Percentiles rank a stretch among this genome's conserved stretches.
Evolutionary conservation across 768 basidiomycete genomes (phyloP).

Genomic region (Russula vinacea): DNA sequence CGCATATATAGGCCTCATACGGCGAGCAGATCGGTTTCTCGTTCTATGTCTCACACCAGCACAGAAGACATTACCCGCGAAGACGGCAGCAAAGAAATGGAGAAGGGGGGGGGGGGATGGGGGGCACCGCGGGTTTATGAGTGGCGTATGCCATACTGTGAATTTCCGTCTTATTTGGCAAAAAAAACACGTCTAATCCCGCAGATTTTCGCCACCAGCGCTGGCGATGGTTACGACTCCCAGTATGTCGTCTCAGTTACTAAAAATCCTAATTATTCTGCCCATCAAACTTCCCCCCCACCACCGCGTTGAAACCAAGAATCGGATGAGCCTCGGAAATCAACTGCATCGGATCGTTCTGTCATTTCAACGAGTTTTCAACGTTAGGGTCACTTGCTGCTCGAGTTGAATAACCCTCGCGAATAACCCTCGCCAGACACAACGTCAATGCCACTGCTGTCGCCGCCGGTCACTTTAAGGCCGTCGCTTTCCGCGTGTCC

Average conservation of each 20-base stretch:
- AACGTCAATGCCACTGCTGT: conserved; percentile 14
- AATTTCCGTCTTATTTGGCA: conserved; percentile 34
- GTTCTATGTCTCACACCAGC: conserved; percentile 20
- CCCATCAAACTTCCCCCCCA: conserved; percentile 55
- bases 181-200: conserved; percentile 34
- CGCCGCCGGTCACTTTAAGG: conserved; percentile 12
- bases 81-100: neutral
- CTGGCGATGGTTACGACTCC: conserved; percentile 29
- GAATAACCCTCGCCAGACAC: conserved; percentile 25
- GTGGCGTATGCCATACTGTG: conserved; percentile 56
- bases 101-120: conserved; percentile 37
- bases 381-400: conserved; percentile 14
- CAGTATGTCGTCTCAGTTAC: conserved; percentile 36
- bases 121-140: conserved; percentile 51
- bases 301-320: conserved; percentile 41
- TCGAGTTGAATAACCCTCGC: conserved; percentile 25
- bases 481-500: conserved; percentile 24
- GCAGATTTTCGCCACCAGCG: neutral
- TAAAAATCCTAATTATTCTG: too few relatives aligned
- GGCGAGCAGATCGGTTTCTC: conserved; percentile 22
- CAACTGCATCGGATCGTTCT: conserved; percentile 27
- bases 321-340: conserved; percentile 22
- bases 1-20: too few relatives aligned
- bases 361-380: conserved; percentile 29
- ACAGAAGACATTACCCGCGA: conserved; percentile 19